Evolutionary conservation across 805 yeast genomes (phyloP), one percentile per base, ranked within the genome.

Genomic region (Saccharomyces kudriavzevii): DNA sequence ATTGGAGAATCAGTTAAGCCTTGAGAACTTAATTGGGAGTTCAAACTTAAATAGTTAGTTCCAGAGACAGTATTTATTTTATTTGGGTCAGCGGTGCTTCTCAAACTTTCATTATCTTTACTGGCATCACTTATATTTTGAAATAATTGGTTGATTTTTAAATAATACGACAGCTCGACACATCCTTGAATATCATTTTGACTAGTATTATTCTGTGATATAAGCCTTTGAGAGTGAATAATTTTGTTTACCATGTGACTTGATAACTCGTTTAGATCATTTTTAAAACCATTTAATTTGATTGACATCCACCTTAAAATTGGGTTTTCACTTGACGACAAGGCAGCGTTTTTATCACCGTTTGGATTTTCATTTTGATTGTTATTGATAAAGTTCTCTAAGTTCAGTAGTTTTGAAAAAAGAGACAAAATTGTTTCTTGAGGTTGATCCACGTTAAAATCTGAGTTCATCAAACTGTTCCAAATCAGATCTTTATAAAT

Each of bases 291-390:
- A 25, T 71, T 70, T 48, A 76, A 74, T 60, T 78, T 84, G 20
- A 77, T 68, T 45, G 76, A 71, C 28, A 86, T 75, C 82, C 89
- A 86, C 51, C 77, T 81, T 24, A 75, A 64, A 5, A 85, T 79
- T 4, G 92, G 92, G 63, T 82, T 84, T 53, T 80, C 83, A 48
- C 73, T 77, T 0, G 22, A 35, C 8, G 43, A 17, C 8, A 24
- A 35, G 8, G 43, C 11, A 17, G 43, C 17, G 24, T 17, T 35
- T 8, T 35, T 35, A 24, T 35, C 13, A 35, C 43, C 43, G 17
- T 5, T 9, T 35, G n/a, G 13, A 35, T 17, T 35, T 35, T 35
- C 11, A 2, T 79, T 76, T n/a, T 83, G 35, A 13, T 13, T 30
- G 14, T 30, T 30, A 13, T 35, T 35, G 22, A 24, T 47, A 6